phyloP scores from a whole-genome alignment of 805 yeast species.

The Saturnispora dispora region DNA sequence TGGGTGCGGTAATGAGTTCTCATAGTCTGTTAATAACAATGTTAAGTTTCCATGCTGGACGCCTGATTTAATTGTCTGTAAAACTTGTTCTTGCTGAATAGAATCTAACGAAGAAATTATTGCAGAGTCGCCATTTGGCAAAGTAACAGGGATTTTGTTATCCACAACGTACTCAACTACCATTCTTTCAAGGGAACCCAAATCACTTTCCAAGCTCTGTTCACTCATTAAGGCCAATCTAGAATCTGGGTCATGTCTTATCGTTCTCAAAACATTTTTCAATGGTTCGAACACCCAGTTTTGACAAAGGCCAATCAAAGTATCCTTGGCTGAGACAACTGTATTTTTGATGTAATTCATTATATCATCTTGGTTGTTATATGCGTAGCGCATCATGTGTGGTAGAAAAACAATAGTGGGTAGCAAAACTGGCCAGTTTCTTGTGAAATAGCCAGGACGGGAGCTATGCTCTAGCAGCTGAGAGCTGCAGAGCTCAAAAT shows the following conservation, averaged over 20 bases:
- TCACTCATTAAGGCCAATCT: conserved; percentile 71
- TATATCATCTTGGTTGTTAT: conserved; percentile 50
- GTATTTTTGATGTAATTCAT: conserved; percentile 27
- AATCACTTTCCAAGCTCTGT: conserved; percentile 68
- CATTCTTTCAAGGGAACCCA: conserved; percentile 81
- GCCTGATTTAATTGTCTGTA: conserved; percentile 32
- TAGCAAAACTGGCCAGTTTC: conserved; percentile 9
- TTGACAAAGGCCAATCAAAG: conserved; percentile 53
- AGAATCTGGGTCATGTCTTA: conserved; percentile 73
- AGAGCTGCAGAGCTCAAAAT: not conserved
- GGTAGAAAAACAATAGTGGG: conserved; percentile 2
- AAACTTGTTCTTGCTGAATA: conserved; percentile 4
- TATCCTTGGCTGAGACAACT: conserved; percentile 55
- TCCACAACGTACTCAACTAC: conserved; percentile 59
- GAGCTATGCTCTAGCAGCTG: not conserved
- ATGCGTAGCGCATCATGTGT: conserved; percentile 32
- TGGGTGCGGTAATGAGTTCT: conserved; percentile 63
- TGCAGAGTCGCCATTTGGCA: conserved; percentile 1
- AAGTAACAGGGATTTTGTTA: conserved; percentile 13
- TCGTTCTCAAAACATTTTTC: conserved; percentile 60
- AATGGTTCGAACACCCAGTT: conserved; percentile 84
- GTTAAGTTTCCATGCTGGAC: conserved; percentile 73
- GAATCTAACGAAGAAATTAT: not conserved
- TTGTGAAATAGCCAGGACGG: conserved; percentile 10
- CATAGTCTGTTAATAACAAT: conserved; percentile 72